Conservation (phyloP, 1,284 basidiomycete species). For the Mrakiaceae sp. region DNA sequence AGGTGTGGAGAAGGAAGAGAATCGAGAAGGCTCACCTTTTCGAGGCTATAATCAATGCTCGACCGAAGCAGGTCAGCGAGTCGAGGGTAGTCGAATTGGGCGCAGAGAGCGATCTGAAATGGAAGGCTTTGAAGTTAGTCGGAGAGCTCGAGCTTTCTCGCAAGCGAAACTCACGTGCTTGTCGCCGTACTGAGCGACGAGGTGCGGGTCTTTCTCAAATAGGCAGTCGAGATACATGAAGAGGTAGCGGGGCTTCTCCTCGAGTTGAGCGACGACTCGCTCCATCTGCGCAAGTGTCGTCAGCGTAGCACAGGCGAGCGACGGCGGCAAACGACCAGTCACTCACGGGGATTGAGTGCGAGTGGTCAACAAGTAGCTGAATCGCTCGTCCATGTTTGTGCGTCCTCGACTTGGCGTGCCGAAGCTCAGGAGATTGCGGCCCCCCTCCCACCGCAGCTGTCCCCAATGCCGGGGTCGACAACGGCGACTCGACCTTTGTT, state of each 20-base stretch:
- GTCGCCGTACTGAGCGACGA: constrained; percentile 72
- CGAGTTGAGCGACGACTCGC: constrained; percentile 78
- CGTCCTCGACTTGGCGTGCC: constrained; percentile 14
- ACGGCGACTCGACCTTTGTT: constrained; percentile 12
- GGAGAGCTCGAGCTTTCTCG: not conserved
- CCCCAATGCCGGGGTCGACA: not conserved
- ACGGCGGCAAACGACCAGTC: not conserved
- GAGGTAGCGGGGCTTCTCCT: constrained; percentile 63
- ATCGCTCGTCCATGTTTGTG: constrained; percentile 54
- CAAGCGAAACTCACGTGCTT: constrained; percentile 46
- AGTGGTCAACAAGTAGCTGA: constrained; percentile 80
- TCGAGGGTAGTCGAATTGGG: constrained; percentile 65
- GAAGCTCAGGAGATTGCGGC: too few relatives aligned
- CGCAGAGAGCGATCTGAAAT: constrained; percentile 76
- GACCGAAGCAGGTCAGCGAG: constrained; percentile 86
- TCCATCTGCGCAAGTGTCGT: constrained; percentile 46
- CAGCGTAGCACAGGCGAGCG: not conserved
- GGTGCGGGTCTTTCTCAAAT: constrained; percentile 72
- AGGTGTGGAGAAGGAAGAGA: not conserved
- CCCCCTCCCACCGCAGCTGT: constrained; percentile 15
- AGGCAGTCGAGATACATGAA: constrained; percentile 90
- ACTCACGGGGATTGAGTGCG: constrained; percentile 84
- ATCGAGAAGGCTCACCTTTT: constrained; percentile 44
- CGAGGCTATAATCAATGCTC: constrained; percentile 83
- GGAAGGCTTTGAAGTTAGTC: not conserved